A percentile compares a stretch with the other conserved stretches of the same genome.
phyloP scores from a whole-genome alignment of 2,329 filamentous ascomycete genomes.

The Penicillium sp. region DNA sequence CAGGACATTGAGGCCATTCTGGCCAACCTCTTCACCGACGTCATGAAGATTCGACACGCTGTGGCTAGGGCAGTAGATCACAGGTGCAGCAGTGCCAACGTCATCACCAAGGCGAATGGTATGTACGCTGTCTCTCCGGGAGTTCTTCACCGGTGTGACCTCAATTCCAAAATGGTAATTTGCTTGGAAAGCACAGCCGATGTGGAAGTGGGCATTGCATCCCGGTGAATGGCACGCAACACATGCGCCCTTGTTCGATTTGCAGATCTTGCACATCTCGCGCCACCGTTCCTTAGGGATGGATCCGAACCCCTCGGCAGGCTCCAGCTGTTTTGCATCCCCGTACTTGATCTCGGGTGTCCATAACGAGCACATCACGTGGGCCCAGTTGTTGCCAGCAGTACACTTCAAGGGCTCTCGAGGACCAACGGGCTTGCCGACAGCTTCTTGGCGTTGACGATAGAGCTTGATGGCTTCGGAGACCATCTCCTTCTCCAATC shows the following conservation, averaged over 20 bases:
- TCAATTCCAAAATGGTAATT: conserved; percentile 86
- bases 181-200: conserved; percentile 81
- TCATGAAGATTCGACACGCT: conserved; percentile 68
- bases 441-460: conserved; percentile 72
- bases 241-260: conserved; percentile 68
- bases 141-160: conserved; percentile 81
- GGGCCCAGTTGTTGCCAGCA: conserved; percentile 96
- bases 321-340: conserved; percentile 71
- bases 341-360: conserved; percentile 90
- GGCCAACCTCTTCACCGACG: conserved; percentile 70
- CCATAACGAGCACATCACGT: conserved; percentile 89
- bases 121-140: conserved; percentile 71
- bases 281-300: conserved; percentile 70
- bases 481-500: conserved; percentile 76
- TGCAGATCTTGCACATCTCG: conserved; percentile 79
- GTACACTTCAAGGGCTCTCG: conserved; percentile 90
- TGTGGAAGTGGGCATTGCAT: conserved; percentile 61
- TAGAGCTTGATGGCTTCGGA: conserved; percentile 76
- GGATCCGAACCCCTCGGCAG: conserved; percentile 82
- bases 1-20: conserved; percentile 69
- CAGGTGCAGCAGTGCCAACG: conserved; percentile 74
- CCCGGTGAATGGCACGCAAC: conserved; percentile 65
- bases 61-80: conserved; percentile 89
- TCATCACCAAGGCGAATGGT: conserved; percentile 78
- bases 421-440: conserved; percentile 75